A percentile compares a stretch with the other conserved stretches of the same genome.
phyloP scores from a whole-genome alignment of 2,329 filamentous ascomycete genomes.

The Penicillium janthinellum region DNA sequence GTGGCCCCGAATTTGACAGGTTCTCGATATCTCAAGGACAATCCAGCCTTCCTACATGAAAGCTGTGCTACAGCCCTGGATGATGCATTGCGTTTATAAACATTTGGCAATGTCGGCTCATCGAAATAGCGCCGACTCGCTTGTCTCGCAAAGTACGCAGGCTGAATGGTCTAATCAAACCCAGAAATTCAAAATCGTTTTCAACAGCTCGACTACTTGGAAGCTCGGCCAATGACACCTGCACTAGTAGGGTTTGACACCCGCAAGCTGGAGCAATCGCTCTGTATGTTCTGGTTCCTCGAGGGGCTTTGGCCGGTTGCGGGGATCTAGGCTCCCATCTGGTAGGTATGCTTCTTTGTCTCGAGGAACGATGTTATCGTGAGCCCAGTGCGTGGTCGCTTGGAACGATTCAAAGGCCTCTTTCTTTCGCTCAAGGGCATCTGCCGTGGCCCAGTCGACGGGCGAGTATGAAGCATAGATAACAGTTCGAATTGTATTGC shows the following conservation, averaged over 20 bases:
- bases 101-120: too few relatives aligned
- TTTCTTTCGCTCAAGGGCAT: not conserved
- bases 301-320: constrained; percentile 16
- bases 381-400: constrained; percentile 23
- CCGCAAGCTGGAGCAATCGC: constrained; percentile 15
- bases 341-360: constrained; percentile 11
- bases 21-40: too few relatives aligned
- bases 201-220: not conserved
- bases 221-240: not conserved
- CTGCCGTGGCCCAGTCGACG: constrained; percentile 7
- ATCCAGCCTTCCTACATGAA: too few relatives aligned
- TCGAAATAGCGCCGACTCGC: too few relatives aligned
- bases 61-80: too few relatives aligned
- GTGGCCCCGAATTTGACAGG: too few relatives aligned
- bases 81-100: too few relatives aligned
- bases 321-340: constrained; percentile 14
- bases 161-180: too few relatives aligned
- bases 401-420: constrained; percentile 15
- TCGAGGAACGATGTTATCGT: constrained; percentile 22
- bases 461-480: constrained; percentile 27
- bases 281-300: constrained; percentile 17
- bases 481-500: constrained; percentile 24
- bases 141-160: too few relatives aligned
- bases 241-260: not conserved
- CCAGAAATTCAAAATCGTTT: not conserved